Base-by-base conservation (phyloP, 495 filamentous ascomycete species). In the Aspergillus carlsbadensis region DNA sequence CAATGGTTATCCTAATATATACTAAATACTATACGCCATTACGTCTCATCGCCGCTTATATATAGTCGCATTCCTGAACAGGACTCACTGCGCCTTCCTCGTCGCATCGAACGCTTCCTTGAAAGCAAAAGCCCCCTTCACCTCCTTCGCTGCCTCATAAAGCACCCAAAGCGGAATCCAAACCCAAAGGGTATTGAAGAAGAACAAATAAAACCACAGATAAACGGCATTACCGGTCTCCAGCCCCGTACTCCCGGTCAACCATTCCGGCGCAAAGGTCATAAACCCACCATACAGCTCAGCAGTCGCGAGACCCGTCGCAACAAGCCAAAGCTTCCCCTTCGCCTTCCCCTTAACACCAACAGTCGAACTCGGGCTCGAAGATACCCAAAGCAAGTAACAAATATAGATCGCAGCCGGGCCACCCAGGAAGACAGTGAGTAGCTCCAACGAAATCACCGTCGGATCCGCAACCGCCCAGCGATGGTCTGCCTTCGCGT, bases 241-340 rank as follows among this genome's bases (percentile, higher is more conserved):
- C 61, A 98, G 78, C 69, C 90, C 90, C 56, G 82, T 69, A 55
- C 78, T 89, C 2, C 85, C 88, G 4, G 81, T 87, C 52, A 98
- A 70, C 92, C 92, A 98, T 75, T 98, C 93, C 13, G 93, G 93
- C 60, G 83, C 87, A 73, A 98, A 98, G 0, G 93, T 98, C 89
- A 98, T 97, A 67, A 88, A 96, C 78, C 89, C 91, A 35, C 93
- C 93, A 73, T 98, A 98, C 11, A 98, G 67, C 77, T 98, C 93
- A n/a, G 84, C 91, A 6, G 89, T 93, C n/a, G 92, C 92, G 47
- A 96, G 69, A 21, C 91, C 79, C 24, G 82, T 79, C 68, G 91
- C 86, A 64, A 84, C 77, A 58, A 93, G 81, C 78, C 84, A 87
- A 46, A 83, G 72, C 50, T 79, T 77, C n/a, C 76, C 79, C 64